These are phyloP conservation scores for Ascobolus immersus DNA, from an alignment of 495 filamentous ascomycete species.

Conservation along the genomic window DNA sequence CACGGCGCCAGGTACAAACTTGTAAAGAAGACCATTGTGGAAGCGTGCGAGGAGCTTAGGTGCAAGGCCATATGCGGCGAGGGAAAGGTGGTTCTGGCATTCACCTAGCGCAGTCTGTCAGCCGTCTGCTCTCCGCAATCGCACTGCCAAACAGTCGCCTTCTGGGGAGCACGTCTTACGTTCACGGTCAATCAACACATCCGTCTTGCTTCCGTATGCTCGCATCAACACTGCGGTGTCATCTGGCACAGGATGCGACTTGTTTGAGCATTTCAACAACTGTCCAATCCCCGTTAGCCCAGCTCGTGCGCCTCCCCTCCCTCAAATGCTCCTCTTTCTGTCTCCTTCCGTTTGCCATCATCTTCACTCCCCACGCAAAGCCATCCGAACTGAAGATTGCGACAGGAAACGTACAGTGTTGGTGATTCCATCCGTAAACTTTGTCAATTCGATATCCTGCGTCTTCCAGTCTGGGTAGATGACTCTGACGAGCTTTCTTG, in stretches of 20 bases:
- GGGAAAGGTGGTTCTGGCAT: slow-evolving; percentile 36
- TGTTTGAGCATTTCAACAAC: slow-evolving; percentile 47
- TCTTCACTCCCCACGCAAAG: no score
- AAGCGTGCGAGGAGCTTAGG: slow-evolving; percentile 77
- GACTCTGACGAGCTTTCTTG: slow-evolving; percentile 49
- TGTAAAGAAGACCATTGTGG: slow-evolving; percentile 85
- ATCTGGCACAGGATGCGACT: slow-evolving; percentile 49
- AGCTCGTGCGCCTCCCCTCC: neutral
- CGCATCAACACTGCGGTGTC: slow-evolving; percentile 69
- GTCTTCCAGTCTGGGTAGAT: slow-evolving; percentile 60
- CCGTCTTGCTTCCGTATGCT: slow-evolving; percentile 84
- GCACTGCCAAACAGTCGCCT: neutral
- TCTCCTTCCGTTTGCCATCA: no score
- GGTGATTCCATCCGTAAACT: slow-evolving; percentile 93
- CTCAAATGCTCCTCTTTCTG: no score
- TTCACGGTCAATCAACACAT: slow-evolving; percentile 87
- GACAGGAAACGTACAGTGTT: slow-evolving; percentile 43
- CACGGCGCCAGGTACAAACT: slow-evolving; percentile 57
- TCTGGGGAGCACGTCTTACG: slow-evolving; percentile 32
- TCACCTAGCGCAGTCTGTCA: slow-evolving; percentile 23
- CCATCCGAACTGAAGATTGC: neutral
- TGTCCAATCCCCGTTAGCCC: slow-evolving; percentile 10
- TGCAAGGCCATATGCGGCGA: slow-evolving; percentile 56
- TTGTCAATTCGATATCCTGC: slow-evolving; percentile 51
- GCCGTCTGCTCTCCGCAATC: neutral